Conservation (phyloP, 148 eudicot genomes). For the Drosera capensis region DNA sequence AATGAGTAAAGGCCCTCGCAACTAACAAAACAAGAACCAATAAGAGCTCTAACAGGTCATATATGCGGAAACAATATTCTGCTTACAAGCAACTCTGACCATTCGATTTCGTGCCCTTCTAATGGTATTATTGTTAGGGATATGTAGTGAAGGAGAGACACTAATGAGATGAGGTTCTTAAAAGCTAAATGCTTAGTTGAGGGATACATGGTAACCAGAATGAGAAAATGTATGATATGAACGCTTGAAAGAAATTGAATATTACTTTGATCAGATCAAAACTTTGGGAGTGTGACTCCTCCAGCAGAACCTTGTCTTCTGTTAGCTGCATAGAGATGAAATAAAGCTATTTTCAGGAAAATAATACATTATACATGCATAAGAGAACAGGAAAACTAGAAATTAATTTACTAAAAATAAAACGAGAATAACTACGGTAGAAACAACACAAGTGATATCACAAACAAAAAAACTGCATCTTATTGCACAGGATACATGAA, state of each 20-base stretch:
- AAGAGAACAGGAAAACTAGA: not conserved
- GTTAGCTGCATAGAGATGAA: conserved; percentile 35
- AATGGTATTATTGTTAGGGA: too few species aligned
- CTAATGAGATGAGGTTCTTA: too few species aligned
- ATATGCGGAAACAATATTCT: too few species aligned
- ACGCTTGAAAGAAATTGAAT: conserved; percentile 4
- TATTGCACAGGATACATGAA: too few species aligned
- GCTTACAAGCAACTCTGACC: too few species aligned
- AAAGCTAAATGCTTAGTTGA: too few species aligned
- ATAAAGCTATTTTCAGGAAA: not conserved
- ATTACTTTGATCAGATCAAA: conserved; percentile 57
- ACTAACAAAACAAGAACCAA: not conserved
- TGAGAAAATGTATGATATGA: not conserved
- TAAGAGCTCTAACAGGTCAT: not conserved
- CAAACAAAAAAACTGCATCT: too few species aligned
- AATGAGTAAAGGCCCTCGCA: not conserved
- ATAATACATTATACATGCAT: not conserved
- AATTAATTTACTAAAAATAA: too few species aligned
- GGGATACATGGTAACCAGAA: not conserved
- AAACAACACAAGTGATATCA: too few species aligned
- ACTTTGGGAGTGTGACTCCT: conserved; percentile 59
- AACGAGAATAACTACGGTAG: too few species aligned
- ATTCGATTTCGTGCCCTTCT: too few species aligned
- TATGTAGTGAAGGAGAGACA: too few species aligned
- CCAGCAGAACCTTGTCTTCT: conserved; percentile 62